These are phyloP conservation scores for Bisporella sp. DNA, from an alignment of 2,329 filamentous ascomycete genomes.

Conservation along the genomic window DNA sequence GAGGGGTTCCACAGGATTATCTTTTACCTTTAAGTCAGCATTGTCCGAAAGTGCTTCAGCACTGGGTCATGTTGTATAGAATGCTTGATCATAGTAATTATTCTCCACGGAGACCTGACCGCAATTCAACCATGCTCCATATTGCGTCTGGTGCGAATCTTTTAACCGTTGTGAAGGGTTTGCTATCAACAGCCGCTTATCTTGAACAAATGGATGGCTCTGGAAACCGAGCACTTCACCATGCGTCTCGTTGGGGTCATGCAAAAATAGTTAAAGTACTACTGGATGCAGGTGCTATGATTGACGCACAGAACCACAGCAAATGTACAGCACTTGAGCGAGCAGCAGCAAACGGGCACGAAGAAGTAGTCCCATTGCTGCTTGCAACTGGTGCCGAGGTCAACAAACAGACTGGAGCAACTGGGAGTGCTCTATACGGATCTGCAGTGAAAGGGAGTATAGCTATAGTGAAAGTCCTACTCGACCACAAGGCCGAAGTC, in stretches of 20 bases:
- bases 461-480: constrained; percentile 2
- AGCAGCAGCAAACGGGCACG: constrained; percentile 12
- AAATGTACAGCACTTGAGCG: constrained; percentile 1
- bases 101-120: constrained; percentile 1
- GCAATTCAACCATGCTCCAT: constrained; percentile 7
- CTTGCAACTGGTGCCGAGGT: constrained; percentile 24
- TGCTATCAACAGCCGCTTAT: constrained; percentile 3
- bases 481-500: constrained; percentile 1
- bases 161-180: constrained; percentile 5
- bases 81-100: not conserved
- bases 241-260: constrained; percentile 7
- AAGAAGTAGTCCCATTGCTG: constrained; percentile 25
- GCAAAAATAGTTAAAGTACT: constrained; percentile 8
- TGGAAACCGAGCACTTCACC: constrained; percentile 8
- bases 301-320: constrained; percentile 2
- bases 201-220: constrained; percentile 6
- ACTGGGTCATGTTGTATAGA: constrained; percentile 4
- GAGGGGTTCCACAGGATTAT: constrained; percentile 2
- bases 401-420: constrained; percentile 7
- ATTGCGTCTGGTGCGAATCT: constrained; percentile 7
- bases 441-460: constrained; percentile 5
- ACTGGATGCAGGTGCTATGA: constrained; percentile 9
- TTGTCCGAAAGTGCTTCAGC: constrained; percentile 2
- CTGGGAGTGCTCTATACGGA: constrained; percentile 12
- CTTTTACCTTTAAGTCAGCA: constrained; percentile 3